phyloP scores from a whole-genome alignment of 352 stramenopile genomes.

The Phytophthora tubulina region DNA sequence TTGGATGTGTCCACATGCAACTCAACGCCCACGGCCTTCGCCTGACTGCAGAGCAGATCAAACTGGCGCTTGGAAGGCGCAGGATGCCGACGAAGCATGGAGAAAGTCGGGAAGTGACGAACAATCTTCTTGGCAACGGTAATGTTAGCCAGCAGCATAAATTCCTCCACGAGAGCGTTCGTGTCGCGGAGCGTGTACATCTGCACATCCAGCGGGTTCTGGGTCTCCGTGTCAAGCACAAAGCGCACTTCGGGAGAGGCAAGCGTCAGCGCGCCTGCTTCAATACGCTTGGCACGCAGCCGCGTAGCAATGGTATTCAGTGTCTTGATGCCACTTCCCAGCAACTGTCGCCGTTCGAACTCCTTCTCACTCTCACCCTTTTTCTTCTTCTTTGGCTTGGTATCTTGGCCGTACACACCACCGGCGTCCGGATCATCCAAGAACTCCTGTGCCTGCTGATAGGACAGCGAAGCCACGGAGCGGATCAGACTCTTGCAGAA shows the following conservation, averaged over 20 bases:
- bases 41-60: constrained; percentile 85
- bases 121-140: constrained; percentile 97
- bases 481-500: constrained; percentile 99
- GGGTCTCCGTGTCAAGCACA: constrained; percentile 97
- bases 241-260: constrained; percentile 98
- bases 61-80: constrained; percentile 96
- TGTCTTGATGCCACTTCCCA: constrained; percentile 91
- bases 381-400: constrained; percentile 47
- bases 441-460: constrained; percentile 97
- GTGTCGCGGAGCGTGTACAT: constrained; percentile 96
- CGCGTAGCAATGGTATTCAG: constrained; percentile 93
- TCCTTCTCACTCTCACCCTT: constrained; percentile 49
- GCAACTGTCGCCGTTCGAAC: constrained; percentile 49
- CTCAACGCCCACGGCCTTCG: constrained; percentile 83
- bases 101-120: constrained; percentile 95
- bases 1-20: constrained; percentile 84
- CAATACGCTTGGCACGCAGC: constrained; percentile 94
- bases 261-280: constrained; percentile 97
- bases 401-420: constrained; percentile 47
- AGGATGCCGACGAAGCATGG: constrained; percentile 95
- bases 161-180: constrained; percentile 99
- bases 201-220: constrained; percentile 98
- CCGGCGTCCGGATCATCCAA: constrained; percentile 91
- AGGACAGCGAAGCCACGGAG: constrained; percentile 96
- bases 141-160: constrained; percentile 99